phyloP scores from a whole-genome alignment of 163 green algal genomes.

The Picocystis sp. region DNA sequence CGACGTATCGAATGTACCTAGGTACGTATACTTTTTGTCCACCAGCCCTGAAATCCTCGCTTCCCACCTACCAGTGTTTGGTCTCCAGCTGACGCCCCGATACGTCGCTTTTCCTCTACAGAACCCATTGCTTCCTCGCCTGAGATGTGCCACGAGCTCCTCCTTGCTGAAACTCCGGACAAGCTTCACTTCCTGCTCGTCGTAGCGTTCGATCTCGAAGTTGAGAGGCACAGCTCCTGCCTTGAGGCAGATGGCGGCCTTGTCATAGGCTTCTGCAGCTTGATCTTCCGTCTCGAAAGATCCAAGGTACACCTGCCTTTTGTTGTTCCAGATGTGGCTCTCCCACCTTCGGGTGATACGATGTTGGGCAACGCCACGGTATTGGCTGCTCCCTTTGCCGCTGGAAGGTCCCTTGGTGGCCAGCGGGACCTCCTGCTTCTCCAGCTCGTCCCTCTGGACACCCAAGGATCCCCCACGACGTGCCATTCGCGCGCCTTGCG shows the following conservation, averaged over 20 bases:
- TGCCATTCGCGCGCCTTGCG: no score
- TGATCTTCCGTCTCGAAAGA: constrained; percentile 33
- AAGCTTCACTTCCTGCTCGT: neutral
- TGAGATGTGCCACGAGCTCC: constrained; percentile 10
- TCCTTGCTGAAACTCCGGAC: constrained; percentile 1
- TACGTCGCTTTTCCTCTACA: constrained; percentile 3
- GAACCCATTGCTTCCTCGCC: constrained; percentile 5
- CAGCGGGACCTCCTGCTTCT: no score
- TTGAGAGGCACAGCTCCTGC: constrained; percentile 1
- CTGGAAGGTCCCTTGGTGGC: no score
- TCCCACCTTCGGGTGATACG: constrained; percentile 9
- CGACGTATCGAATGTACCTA: constrained; percentile 10
- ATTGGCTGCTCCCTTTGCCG: constrained; percentile 7
- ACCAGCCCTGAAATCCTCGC: constrained; percentile 7
- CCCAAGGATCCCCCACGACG: no score
- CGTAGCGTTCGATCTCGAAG: constrained; percentile 3
- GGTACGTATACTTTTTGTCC: constrained; percentile 12
- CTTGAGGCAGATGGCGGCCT: constrained; percentile 30
- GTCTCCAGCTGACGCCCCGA: constrained; percentile 8
- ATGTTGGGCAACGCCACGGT: constrained; percentile 11
- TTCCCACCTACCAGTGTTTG: constrained; percentile 8
- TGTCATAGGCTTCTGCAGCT: constrained; percentile 39
- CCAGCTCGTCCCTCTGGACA: no score
- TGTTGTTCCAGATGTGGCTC: constrained; percentile 12
- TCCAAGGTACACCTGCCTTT: constrained; percentile 30